phyloP scores from a whole-genome alignment of 208 protist species.

The Leishmania major region DNA sequence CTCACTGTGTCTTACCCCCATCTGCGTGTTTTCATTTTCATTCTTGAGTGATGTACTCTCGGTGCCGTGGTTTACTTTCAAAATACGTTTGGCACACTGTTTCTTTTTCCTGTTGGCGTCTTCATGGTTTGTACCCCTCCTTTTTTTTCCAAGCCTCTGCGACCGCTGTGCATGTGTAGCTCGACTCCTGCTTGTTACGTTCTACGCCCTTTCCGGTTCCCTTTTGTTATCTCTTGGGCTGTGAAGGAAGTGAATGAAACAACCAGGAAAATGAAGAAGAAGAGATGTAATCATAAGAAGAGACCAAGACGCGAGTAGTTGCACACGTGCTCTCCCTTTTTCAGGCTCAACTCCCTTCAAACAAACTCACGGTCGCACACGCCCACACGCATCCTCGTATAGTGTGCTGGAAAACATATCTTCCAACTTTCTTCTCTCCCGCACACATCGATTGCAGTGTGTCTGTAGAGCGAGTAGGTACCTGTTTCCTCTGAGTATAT shows the following conservation, averaged over 20 bases:
- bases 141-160: background rate
- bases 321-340: background rate
- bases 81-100: background rate
- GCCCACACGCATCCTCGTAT: background rate
- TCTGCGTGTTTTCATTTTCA: background rate
- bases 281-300: background rate
- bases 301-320: background rate
- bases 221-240: background rate
- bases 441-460: background rate
- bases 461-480: background rate
- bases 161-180: background rate
- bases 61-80: background rate
- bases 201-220: background rate
- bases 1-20: background rate
- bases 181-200: background rate
- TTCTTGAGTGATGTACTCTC: background rate
- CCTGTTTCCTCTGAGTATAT: slow-evolving; percentile 5
- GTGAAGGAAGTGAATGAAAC: background rate
- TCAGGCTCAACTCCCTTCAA: background rate
- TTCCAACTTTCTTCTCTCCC: background rate
- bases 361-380: background rate
- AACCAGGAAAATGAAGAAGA: background rate
- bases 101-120: background rate
- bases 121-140: background rate
- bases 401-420: background rate